Evolutionary conservation across 441 rosid genomes (phyloP).

Genomic region (Populus tomentosa): DNA sequence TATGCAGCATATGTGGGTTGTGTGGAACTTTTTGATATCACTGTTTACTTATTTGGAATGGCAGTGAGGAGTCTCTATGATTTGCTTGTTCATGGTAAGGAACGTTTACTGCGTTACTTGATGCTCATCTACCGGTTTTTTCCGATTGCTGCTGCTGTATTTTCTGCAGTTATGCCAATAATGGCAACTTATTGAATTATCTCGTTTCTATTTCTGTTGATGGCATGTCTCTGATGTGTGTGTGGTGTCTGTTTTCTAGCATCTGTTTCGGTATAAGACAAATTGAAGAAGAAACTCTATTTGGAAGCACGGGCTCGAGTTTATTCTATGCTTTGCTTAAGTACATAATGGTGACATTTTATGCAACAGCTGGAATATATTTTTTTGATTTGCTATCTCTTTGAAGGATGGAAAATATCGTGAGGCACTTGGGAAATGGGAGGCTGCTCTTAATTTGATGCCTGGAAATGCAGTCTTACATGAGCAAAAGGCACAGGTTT

Average conservation of each 20-base stretch:
- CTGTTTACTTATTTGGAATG: neutral
- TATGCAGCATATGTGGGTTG: neutral
- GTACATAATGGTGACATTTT: neutral
- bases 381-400: neutral
- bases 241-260: neutral
- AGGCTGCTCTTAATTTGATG: constrained; percentile 66
- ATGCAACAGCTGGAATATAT: too few relatives aligned
- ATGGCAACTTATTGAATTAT: neutral
- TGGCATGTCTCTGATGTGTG: neutral
- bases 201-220: neutral
- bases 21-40: neutral
- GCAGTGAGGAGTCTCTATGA: neutral
- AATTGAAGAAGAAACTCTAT: neutral
- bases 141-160: neutral
- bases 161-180: neutral
- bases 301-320: neutral
- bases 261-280: neutral
- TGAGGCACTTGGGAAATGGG: constrained; percentile 93
- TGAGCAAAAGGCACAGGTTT: constrained; percentile 88
- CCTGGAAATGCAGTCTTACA: constrained; percentile 62
- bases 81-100: neutral
- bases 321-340: neutral
- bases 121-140: neutral
- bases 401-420: constrained; percentile 70
- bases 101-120: neutral